phyloP scores from a whole-genome alignment of 2,329 filamentous ascomycete genomes.

The Colletotrichum sp. region DNA sequence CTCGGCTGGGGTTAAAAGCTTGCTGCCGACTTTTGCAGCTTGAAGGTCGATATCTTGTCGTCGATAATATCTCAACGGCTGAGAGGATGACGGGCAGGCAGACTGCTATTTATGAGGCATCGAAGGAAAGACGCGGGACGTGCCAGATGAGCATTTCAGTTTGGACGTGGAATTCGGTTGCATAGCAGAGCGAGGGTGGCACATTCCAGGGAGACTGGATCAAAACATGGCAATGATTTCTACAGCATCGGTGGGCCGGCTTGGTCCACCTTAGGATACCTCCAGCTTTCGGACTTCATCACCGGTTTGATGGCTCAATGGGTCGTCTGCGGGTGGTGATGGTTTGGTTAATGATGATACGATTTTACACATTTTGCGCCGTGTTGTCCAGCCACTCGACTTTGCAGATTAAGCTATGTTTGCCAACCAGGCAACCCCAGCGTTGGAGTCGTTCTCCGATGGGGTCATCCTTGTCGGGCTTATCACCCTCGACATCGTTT shows the following conservation, averaged over 20 bases:
- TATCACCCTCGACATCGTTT: not conserved
- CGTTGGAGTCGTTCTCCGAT: not conserved
- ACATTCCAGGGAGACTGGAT: slow-evolving; percentile 10
- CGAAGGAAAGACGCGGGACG: not conserved
- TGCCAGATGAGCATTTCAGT: not conserved
- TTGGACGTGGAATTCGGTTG: slow-evolving; percentile 21
- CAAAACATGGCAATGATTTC: slow-evolving; percentile 7
- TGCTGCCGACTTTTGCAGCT: not conserved
- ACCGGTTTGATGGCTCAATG: not conserved
- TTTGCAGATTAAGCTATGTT: not conserved
- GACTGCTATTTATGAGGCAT: not conserved
- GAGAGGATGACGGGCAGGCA: not conserved
- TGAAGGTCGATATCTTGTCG: not conserved
- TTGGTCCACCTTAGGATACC: not conserved
- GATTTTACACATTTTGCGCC: not conserved
- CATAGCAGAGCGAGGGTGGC: slow-evolving; percentile 23
- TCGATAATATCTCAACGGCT: not conserved
- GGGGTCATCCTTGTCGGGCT: not conserved
- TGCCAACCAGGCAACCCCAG: not conserved
- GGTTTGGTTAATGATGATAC: slow-evolving; percentile 1
- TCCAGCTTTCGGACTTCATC: not conserved
- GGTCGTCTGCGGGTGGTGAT: not conserved
- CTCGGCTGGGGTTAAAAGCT: slow-evolving; percentile 55
- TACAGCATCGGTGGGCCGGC: not conserved
- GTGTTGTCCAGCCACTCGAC: not conserved